A percentile compares a stretch with the other conserved stretches of the same genome.
Conservation (phyloP, 177 flowering plant genomes). For the Vitis hybrid region DNA sequence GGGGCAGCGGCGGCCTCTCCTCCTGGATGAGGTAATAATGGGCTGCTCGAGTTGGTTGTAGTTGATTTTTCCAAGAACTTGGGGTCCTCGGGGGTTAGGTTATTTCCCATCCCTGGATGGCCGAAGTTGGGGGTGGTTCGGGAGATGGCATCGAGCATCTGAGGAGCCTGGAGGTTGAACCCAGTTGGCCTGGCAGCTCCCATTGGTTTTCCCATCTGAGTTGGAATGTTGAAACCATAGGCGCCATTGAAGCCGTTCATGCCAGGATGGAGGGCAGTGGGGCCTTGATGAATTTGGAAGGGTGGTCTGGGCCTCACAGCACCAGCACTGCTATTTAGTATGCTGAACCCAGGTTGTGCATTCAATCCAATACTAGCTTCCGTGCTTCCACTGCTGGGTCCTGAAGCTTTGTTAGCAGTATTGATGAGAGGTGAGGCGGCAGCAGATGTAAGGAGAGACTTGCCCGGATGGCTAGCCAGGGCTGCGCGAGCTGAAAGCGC, state of each 20-base stretch:
- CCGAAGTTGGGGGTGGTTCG: constrained; percentile 24
- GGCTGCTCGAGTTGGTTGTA: constrained; percentile 16
- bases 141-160: constrained; percentile 23
- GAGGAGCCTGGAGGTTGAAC: constrained; percentile 27
- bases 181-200: constrained; percentile 29
- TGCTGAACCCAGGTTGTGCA: constrained; percentile 25
- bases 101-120: constrained; percentile 16
- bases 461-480: constrained; percentile 22
- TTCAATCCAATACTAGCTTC: constrained; percentile 30
- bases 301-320: constrained; percentile 29
- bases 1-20: constrained; percentile 14
- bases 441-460: constrained; percentile 17
- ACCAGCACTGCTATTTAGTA: constrained; percentile 22
- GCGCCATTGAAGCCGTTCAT: constrained; percentile 55
- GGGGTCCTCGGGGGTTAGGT: constrained; percentile 18
- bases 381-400: constrained; percentile 14
- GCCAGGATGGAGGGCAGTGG: constrained; percentile 23
- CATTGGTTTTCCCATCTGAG: constrained; percentile 38
- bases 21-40: constrained; percentile 13
- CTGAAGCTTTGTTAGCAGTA: constrained; percentile 21
- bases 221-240: constrained; percentile 26
- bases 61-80: constrained; percentile 20
- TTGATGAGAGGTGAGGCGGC: constrained; percentile 11
- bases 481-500: constrained; percentile 13
- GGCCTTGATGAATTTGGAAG: constrained; percentile 36